phyloP scores from a whole-genome alignment of 2,329 filamentous ascomycete species.

The Neospermospora avenae region DNA sequence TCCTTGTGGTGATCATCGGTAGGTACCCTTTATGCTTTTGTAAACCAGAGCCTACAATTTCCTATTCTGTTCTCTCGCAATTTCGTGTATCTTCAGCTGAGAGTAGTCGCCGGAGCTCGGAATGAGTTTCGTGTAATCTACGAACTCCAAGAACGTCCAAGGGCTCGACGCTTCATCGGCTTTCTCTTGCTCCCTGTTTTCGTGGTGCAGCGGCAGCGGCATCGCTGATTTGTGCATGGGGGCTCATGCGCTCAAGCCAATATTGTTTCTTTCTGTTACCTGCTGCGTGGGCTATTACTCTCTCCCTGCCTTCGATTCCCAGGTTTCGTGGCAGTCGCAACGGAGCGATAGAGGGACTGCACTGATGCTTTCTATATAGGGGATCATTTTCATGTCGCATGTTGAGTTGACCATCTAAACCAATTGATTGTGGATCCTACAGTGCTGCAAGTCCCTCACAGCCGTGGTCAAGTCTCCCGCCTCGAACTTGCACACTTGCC shows the following conservation, averaged over 20 bases:
- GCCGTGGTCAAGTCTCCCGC: background rate
- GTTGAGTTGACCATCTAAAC: background rate
- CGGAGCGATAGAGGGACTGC: background rate
- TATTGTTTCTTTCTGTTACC: background rate
- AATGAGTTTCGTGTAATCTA: background rate
- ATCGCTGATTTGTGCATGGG: background rate
- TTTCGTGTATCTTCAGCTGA: background rate
- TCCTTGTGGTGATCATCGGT: constrained; percentile 4
- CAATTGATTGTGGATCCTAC: background rate
- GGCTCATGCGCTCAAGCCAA: background rate
- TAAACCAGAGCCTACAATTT: background rate
- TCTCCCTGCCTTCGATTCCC: background rate
- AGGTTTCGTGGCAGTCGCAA: background rate
- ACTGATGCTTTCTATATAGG: background rate
- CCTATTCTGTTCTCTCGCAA: background rate
- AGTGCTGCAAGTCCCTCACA: background rate
- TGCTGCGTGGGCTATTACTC: background rate
- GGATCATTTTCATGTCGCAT: too few species aligned
- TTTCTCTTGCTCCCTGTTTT: background rate
- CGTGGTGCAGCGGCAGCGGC: background rate
- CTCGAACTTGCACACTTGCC: background rate
- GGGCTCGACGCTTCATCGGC: background rate
- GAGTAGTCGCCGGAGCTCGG: background rate
- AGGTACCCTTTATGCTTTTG: background rate
- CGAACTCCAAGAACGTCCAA: background rate